Percentiles rank a stretch among this genome's conserved stretches.
Conservation (phyloP, 106 monocot species). For the Dendrobium huoshanense region DNA sequence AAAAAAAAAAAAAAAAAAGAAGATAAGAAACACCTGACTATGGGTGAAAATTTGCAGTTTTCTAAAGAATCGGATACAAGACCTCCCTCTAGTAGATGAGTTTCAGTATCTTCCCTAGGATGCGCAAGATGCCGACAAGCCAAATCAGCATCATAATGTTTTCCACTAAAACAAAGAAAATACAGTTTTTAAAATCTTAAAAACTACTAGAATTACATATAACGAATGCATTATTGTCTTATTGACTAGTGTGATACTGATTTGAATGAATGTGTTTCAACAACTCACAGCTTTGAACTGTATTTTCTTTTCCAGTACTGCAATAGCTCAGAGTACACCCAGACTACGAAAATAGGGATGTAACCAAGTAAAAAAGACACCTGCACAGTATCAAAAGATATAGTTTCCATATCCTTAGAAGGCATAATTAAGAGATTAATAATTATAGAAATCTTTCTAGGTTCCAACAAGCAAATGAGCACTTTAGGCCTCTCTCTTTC, state of each 20-base stretch:
- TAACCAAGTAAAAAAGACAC: conserved; percentile 45
- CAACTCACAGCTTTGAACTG: conserved; percentile 28
- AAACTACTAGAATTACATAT: background rate
- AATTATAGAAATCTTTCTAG: too few relatives aligned
- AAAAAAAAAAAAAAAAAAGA: background rate
- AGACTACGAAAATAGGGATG: conserved; percentile 31
- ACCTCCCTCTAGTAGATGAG: conserved; percentile 39
- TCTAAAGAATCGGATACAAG: conserved; percentile 15
- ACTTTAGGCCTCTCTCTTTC: background rate
- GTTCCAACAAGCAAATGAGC: too few relatives aligned
- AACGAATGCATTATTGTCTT: background rate
- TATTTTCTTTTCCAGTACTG: conserved; percentile 23
- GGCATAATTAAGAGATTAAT: background rate
- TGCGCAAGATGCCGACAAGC: conserved; percentile 15
- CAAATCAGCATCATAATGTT: conserved; percentile 31
- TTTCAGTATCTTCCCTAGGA: conserved; percentile 18
- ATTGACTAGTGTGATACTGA: background rate
- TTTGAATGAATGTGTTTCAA: background rate
- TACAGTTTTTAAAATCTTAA: background rate
- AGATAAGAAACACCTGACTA: conserved; percentile 31
- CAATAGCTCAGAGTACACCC: conserved; percentile 49
- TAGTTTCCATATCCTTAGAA: background rate
- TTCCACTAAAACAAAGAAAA: conserved; percentile 21
- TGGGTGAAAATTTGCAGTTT: conserved; percentile 13
- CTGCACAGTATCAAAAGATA: conserved; percentile 13